A percentile compares a stretch with the other conserved stretches of the same genome.
Conservation (phyloP, 1,284 basidiomycete genomes). For the Ceratobasidium sp. region DNA sequence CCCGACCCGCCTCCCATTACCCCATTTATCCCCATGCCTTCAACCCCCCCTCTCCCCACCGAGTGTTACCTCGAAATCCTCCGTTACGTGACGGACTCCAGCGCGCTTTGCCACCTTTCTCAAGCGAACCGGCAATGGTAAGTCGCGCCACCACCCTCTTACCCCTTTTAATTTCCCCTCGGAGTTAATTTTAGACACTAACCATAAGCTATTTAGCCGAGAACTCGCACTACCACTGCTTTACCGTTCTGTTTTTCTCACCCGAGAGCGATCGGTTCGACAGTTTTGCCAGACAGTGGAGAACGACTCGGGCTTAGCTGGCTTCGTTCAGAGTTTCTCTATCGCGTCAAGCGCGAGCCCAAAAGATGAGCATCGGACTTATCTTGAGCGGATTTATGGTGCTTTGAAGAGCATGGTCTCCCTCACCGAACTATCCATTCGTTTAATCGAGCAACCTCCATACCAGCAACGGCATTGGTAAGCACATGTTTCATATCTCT, state of each 20-base stretch:
- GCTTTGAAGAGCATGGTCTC: slow-evolving; percentile 28
- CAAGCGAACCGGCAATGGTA: slow-evolving; percentile 32
- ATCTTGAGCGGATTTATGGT: slow-evolving; percentile 11
- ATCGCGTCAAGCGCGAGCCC: slow-evolving; percentile 34
- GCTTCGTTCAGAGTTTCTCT: slow-evolving; percentile 30
- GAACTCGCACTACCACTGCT: slow-evolving; percentile 25
- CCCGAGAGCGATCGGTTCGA: slow-evolving; percentile 27
- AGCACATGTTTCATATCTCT: neutral
- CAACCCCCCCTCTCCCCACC: slow-evolving; percentile 13
- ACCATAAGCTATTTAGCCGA: slow-evolving; percentile 29
- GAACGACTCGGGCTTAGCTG: neutral
- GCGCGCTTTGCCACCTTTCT: neutral
- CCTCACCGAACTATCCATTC: slow-evolving; percentile 33
- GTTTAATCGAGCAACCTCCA: slow-evolving; percentile 38
- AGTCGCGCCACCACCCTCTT: slow-evolving; percentile 16
- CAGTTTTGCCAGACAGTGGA: slow-evolving; percentile 21
- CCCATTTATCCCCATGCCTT: slow-evolving; percentile 12
- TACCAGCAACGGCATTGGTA: slow-evolving; percentile 43
- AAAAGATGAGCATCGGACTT: slow-evolving; percentile 7
- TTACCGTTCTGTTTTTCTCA: slow-evolving; percentile 34
- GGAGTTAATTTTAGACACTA: neutral
- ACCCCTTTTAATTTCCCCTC: neutral
- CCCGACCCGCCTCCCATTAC: slow-evolving; percentile 24
- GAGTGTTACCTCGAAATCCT: slow-evolving; percentile 39
- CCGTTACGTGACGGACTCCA: neutral